Conservation (phyloP, 1,139 yeast species). For the Pichia sp. region DNA sequence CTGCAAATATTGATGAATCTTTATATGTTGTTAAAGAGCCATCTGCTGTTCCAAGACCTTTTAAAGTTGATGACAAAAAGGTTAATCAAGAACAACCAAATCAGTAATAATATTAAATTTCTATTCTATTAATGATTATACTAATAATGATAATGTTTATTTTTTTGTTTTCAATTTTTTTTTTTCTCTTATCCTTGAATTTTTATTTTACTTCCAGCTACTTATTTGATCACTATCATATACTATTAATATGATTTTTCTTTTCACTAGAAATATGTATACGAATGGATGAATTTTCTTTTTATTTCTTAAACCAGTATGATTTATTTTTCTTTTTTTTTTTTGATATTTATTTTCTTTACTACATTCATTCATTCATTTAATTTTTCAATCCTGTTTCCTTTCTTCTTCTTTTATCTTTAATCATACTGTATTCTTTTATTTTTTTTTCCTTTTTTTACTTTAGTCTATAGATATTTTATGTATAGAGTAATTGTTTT, state of each 20-base stretch:
- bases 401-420: too few relatives aligned
- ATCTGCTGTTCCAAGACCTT: constrained; percentile 78
- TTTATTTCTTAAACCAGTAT: too few relatives aligned
- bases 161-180: not conserved
- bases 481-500: too few relatives aligned
- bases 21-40: constrained; percentile 83
- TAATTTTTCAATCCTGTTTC: too few relatives aligned
- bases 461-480: too few relatives aligned
- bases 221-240: not conserved
- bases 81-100: constrained; percentile 43
- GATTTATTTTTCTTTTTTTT: too few relatives aligned
- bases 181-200: not conserved
- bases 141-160: not conserved
- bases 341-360: too few relatives aligned
- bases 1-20: constrained; percentile 79
- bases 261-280: not conserved
- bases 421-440: too few relatives aligned
- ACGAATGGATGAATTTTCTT: too few relatives aligned
- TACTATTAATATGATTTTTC: not conserved
- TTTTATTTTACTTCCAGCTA: not conserved
- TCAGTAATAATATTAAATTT: constrained; percentile 25
- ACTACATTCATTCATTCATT: too few relatives aligned
- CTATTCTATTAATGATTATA: constrained; percentile 23
- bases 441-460: too few relatives aligned
- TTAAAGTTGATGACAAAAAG: constrained; percentile 55